Percentiles rank a stretch among this genome's conserved stretches.
phyloP scores from a whole-genome alignment of 2,329 filamentous ascomycete species.

The Fusarium tanahbumbuense region DNA sequence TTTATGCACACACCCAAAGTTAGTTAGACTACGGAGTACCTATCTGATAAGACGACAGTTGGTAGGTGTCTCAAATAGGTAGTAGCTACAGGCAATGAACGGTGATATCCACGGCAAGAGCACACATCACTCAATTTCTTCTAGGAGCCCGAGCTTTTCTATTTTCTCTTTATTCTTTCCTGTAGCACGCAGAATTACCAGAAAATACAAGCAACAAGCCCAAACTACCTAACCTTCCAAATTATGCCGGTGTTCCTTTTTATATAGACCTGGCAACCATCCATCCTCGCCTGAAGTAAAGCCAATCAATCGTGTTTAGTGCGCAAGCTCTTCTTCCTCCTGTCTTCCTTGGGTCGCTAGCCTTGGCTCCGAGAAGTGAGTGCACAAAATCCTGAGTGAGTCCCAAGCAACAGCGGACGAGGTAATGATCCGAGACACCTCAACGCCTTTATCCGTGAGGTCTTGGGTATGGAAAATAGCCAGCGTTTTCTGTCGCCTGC shows the following conservation, averaged over 20 bases:
- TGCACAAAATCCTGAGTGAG: conserved; percentile 32
- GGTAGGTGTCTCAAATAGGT: background rate
- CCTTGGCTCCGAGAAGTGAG: conserved; percentile 25
- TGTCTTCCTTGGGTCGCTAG: conserved; percentile 19
- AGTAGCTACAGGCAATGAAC: background rate
- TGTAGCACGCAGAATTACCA: conserved; percentile 8
- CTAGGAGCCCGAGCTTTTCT: background rate
- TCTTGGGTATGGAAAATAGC: conserved; percentile 14
- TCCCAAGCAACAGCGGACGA: conserved; percentile 8
- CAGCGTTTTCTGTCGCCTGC: conserved; percentile 14
- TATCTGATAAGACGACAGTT: background rate
- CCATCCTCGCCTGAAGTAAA: conserved; percentile 18
- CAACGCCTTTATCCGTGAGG: conserved; percentile 7
- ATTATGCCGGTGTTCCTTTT: conserved; percentile 6
- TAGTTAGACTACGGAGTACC: background rate
- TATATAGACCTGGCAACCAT: conserved; percentile 16
- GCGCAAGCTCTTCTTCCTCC: conserved; percentile 27
- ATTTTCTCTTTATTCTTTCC: background rate
- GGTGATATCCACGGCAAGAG: background rate
- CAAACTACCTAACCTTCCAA: conserved; percentile 3
- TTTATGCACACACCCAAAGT: background rate
- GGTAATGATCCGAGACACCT: conserved; percentile 15
- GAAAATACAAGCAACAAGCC: conserved; percentile 2
- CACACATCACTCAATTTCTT: background rate
- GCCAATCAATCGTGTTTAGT: conserved; percentile 26